Conservation (phyloP, 106 monocot genomes). For the Narthecium ossifragum region DNA sequence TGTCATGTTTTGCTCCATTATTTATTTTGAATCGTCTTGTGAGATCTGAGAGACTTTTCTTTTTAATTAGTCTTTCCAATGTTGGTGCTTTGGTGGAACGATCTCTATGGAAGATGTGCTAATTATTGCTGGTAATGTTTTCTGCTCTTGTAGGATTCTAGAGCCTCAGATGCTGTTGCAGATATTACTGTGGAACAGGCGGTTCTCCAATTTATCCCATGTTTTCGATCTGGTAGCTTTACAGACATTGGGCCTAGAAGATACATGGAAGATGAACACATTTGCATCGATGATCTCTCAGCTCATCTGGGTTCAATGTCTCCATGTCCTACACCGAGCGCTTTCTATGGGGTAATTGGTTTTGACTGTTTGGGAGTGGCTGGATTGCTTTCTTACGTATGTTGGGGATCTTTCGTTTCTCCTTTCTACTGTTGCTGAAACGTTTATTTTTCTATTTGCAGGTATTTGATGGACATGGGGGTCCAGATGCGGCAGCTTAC, state of each 20-base stretch:
- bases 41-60: too few relatives aligned
- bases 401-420: background rate
- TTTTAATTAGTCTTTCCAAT: too few relatives aligned
- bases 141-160: background rate
- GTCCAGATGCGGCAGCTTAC: conserved; percentile 71
- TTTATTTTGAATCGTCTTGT: too few relatives aligned
- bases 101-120: background rate
- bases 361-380: too few relatives aligned
- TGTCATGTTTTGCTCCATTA: too few relatives aligned
- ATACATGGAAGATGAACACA: conserved; percentile 35
- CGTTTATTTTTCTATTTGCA: conserved; percentile 10
- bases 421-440: background rate
- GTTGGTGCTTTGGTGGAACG: too few relatives aligned
- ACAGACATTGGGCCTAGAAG: conserved; percentile 23
- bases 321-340: conserved; percentile 16
- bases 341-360: conserved; percentile 27
- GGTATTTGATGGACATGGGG: conserved; percentile 95
- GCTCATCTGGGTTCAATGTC: conserved; percentile 14
- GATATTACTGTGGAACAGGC: background rate
- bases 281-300: conserved; percentile 24
- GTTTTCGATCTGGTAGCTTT: conserved; percentile 20
- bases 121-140: background rate
- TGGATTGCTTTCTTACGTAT: too few relatives aligned
- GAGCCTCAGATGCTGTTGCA: conserved; percentile 4
- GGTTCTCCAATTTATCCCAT: conserved; percentile 15